A percentile compares a stretch with the other conserved stretches of the same genome.
Evolutionary conservation across 495 filamentous ascomycete species (phyloP).

Genomic region (Lentithecium fluviatile): DNA sequence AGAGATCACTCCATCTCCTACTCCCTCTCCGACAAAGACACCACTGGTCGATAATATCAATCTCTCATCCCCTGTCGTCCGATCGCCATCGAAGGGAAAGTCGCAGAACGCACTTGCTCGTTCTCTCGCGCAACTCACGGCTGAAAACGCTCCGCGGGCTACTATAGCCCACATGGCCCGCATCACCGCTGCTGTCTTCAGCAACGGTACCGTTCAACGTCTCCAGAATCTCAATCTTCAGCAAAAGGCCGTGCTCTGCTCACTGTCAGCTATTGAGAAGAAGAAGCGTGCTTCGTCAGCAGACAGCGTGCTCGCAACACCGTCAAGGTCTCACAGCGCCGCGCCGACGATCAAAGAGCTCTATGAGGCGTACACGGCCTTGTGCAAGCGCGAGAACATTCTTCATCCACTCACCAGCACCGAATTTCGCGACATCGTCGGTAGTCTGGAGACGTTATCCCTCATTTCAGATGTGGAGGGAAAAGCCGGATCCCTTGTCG

Average conservation of each 20-base stretch:
- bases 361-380: constrained; percentile 71
- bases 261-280: constrained; percentile 77
- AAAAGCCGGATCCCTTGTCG: constrained; percentile 39
- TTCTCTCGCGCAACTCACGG: constrained; percentile 57
- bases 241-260: constrained; percentile 92
- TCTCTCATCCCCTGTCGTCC: constrained; percentile 57
- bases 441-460: constrained; percentile 79
- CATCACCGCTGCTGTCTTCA: constrained; percentile 80
- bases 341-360: constrained; percentile 76
- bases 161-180: constrained; percentile 87
- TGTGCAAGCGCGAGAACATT: constrained; percentile 80
- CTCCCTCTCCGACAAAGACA: constrained; percentile 50
- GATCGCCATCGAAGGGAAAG: constrained; percentile 34
- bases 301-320: constrained; percentile 49
- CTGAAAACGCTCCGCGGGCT: constrained; percentile 80
- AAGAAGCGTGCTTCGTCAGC: constrained; percentile 42
- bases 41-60: constrained; percentile 70
- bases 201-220: constrained; percentile 77
- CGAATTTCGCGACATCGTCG: constrained; percentile 93
- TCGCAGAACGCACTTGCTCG: constrained; percentile 23
- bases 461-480: constrained; percentile 74
- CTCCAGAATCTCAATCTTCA: constrained; percentile 87
- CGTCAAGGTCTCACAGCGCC: constrained; percentile 50
- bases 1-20: constrained; percentile 52
- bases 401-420: constrained; percentile 82